These are phyloP conservation scores for Colletotrichum salicis DNA, from an alignment of 2,329 filamentous ascomycete genomes.

Conservation along the genomic window DNA sequence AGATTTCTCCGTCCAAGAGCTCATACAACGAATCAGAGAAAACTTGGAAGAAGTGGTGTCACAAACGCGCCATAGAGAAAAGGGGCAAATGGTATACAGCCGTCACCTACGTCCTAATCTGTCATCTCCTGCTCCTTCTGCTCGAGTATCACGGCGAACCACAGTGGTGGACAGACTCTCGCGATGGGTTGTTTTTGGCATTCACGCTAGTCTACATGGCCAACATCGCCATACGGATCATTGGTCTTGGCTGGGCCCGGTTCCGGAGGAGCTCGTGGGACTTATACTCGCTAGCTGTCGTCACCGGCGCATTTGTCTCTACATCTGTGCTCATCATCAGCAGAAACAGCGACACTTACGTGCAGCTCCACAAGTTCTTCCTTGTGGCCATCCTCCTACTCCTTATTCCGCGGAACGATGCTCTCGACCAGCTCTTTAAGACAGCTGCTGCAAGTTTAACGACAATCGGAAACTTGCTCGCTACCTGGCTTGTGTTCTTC, in stretches of 20 bases:
- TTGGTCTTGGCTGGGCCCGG: slow-evolving; percentile 90
- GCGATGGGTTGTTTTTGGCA: slow-evolving; percentile 81
- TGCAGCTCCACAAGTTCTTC: slow-evolving; percentile 92
- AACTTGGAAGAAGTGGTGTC: slow-evolving; percentile 92
- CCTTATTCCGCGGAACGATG: slow-evolving; percentile 95
- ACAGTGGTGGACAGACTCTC: slow-evolving; percentile 72
- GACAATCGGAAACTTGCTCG: slow-evolving; percentile 89
- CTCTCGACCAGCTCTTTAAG: slow-evolving; percentile 97
- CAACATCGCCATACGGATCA: slow-evolving; percentile 85
- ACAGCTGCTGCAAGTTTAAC: slow-evolving; percentile 94
- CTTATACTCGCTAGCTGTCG: slow-evolving; percentile 83
- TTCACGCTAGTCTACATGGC: slow-evolving; percentile 85
- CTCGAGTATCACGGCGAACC: slow-evolving; percentile 86
- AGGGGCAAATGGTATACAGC: slow-evolving; percentile 89
- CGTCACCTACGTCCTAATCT: slow-evolving; percentile 81
- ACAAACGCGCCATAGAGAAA: slow-evolving; percentile 93
- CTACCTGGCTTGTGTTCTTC: slow-evolving; percentile 98
- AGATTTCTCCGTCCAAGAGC: slow-evolving; percentile 94
- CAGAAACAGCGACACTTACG: slow-evolving; percentile 67
- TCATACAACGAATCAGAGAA: slow-evolving; percentile 82
- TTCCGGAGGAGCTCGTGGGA: slow-evolving; percentile 97
- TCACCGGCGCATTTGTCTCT: slow-evolving; percentile 79
- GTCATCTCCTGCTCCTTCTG: slow-evolving; percentile 86
- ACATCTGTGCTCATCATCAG: slow-evolving; percentile 83
- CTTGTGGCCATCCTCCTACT: slow-evolving; percentile 89